phyloP scores from a whole-genome alignment of 2,329 filamentous ascomycete species.

The Zasmidium cellare region DNA sequence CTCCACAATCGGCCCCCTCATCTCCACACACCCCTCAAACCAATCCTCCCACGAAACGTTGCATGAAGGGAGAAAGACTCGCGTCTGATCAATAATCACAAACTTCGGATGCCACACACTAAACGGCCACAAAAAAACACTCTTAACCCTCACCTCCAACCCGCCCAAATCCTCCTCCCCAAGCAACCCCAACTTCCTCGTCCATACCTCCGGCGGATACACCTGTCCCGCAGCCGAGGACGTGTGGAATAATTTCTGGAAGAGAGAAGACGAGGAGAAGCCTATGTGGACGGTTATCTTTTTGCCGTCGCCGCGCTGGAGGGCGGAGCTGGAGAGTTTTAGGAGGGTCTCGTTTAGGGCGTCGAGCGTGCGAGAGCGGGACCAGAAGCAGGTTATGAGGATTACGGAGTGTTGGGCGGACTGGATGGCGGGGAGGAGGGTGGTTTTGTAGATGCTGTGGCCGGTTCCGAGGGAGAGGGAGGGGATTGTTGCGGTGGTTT shows the following conservation, averaged over 20 bases:
- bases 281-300: slow-evolving; percentile 68
- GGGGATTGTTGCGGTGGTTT: slow-evolving; percentile 36
- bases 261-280: slow-evolving; percentile 70
- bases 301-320: slow-evolving; percentile 18
- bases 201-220: slow-evolving; percentile 63
- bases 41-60: slow-evolving; percentile 88
- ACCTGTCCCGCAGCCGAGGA: slow-evolving; percentile 61
- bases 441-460: slow-evolving; percentile 39
- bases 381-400: slow-evolving; percentile 83
- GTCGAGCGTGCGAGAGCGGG: slow-evolving; percentile 61
- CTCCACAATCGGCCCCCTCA: slow-evolving; percentile 62
- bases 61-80: slow-evolving; percentile 72
- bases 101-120: slow-evolving; percentile 91
- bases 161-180: slow-evolving; percentile 53
- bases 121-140: slow-evolving; percentile 75
- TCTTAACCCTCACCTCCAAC: slow-evolving; percentile 71
- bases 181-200: slow-evolving; percentile 63
- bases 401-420: slow-evolving; percentile 65
- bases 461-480: slow-evolving; percentile 48
- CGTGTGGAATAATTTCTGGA: slow-evolving; percentile 75
- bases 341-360: slow-evolving; percentile 60
- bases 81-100: slow-evolving; percentile 67
- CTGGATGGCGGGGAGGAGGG: slow-evolving; percentile 62
- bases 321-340: slow-evolving; percentile 55
- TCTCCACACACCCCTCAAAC: slow-evolving; percentile 74